Evolutionary conservation across 805 yeast genomes (phyloP).

Genomic region (Teunomyces kruisii): DNA sequence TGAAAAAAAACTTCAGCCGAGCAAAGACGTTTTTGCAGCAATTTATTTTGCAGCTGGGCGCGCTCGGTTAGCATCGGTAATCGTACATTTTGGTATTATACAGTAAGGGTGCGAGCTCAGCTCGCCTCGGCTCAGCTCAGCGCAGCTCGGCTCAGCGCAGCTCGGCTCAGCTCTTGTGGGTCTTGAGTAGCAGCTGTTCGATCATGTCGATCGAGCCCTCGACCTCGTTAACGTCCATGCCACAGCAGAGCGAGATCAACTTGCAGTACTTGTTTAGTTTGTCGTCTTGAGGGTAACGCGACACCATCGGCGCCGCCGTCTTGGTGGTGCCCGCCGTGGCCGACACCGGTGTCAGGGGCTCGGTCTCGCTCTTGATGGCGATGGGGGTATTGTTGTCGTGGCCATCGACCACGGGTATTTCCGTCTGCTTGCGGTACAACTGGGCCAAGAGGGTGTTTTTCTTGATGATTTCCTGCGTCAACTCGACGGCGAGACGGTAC

Average conservation of each 20-base stretch:
- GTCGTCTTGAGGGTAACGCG: conserved; percentile 30
- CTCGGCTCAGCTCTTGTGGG: conserved; percentile 7
- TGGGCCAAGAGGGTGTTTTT: conserved; percentile 16
- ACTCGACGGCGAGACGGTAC: conserved; percentile 22
- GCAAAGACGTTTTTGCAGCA: not conserved
- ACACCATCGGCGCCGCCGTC: conserved; percentile 17
- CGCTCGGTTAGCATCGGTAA: conserved; percentile 4
- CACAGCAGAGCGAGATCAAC: conserved; percentile 42
- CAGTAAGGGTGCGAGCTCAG: too few relatives aligned
- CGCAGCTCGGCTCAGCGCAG: not conserved
- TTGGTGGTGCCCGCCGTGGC: conserved; percentile 6
- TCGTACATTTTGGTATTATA: not conserved
- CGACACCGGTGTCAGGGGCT: conserved; percentile 7
- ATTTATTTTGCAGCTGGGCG: conserved; percentile 1
- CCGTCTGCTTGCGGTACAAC: conserved; percentile 19
- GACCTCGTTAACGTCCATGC: conserved; percentile 40
- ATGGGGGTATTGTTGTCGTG: too few relatives aligned
- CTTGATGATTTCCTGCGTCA: conserved; percentile 27
- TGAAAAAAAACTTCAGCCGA: not conserved
- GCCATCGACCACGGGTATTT: conserved; percentile 15
- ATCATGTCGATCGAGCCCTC: conserved; percentile 43
- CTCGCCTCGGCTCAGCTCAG: too few relatives aligned
- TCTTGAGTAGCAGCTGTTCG: conserved; percentile 36
- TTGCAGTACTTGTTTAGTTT: conserved; percentile 40
- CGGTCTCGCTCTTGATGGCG: not conserved